Evolutionary conservation across 192 early-diverging fungal genomes (phyloP).

Genomic region (Backusella australiensis): DNA sequence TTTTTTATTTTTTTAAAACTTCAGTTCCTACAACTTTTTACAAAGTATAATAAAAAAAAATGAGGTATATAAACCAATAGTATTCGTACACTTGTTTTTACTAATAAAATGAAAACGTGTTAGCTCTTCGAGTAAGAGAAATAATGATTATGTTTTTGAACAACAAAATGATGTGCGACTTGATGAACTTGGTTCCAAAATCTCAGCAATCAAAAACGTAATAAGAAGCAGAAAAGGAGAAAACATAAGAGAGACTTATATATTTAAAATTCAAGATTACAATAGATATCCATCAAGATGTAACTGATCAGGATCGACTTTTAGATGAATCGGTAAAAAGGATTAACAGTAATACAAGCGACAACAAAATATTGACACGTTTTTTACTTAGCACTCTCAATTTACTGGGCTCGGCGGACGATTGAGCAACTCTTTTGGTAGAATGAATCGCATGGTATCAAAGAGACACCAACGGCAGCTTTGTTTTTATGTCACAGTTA

Average conservation of each 20-base stretch:
- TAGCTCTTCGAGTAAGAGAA: slow-evolving; percentile 16
- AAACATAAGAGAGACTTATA: neutral
- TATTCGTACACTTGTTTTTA: neutral
- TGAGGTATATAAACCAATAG: neutral
- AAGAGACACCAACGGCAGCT: slow-evolving; percentile 40
- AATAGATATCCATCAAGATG: slow-evolving; percentile 46
- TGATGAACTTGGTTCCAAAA: slow-evolving; percentile 51
- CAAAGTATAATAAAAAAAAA: neutral
- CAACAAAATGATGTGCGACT: slow-evolving; percentile 55
- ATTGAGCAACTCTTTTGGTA: slow-evolving; percentile 26
- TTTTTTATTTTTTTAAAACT: neutral
- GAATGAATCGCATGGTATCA: slow-evolving; percentile 40
- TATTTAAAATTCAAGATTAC: slow-evolving; percentile 32
- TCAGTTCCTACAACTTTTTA: neutral
- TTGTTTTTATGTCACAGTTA: slow-evolving; percentile 29
- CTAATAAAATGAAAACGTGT: neutral
- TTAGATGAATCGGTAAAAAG: slow-evolving; percentile 38
- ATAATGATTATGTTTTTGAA: slow-evolving; percentile 37
- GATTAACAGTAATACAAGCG: neutral
- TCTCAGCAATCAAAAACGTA: slow-evolving; percentile 55
- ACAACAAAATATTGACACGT: neutral
- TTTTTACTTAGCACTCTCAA: slow-evolving; percentile 21
- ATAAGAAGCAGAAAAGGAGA: neutral
- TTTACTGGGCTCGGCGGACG: slow-evolving; percentile 29
- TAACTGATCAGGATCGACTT: slow-evolving; percentile 37